These are phyloP conservation scores for Macrolepiota fuliginosa DNA, from an alignment of 768 basidiomycete genomes.

Conservation along the genomic window DNA sequence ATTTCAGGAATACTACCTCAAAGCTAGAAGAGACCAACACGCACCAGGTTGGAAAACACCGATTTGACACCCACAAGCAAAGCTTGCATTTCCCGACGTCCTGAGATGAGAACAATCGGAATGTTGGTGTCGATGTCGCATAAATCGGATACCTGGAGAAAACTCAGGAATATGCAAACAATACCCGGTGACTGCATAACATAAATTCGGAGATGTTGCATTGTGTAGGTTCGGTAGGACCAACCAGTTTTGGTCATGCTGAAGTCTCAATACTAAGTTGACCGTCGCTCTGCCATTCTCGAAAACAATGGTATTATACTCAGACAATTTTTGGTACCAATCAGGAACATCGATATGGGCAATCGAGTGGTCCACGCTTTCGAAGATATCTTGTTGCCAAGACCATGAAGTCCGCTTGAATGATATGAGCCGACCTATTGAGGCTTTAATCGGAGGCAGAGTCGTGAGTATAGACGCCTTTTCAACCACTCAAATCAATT, in stretches of 20 bases:
- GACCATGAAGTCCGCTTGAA: background rate
- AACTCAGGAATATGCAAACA: background rate
- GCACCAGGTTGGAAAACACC: slow-evolving; percentile 4
- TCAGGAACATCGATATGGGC: slow-evolving; percentile 1
- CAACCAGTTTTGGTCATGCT: background rate
- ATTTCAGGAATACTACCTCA: background rate
- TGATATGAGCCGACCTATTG: background rate
- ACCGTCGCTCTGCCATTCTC: background rate
- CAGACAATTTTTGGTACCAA: background rate
- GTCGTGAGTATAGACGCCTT: too few relatives aligned
- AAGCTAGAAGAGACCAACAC: background rate
- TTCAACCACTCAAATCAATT: background rate
- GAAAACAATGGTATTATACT: background rate
- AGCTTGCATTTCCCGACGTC: background rate
- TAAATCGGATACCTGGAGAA: background rate
- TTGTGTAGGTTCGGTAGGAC: background rate
- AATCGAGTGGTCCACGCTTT: background rate
- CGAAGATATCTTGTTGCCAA: background rate
- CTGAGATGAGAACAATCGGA: background rate
- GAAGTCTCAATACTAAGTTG: background rate
- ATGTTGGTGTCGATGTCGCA: background rate
- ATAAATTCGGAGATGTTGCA: background rate
- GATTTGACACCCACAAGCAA: background rate
- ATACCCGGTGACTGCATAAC: background rate
- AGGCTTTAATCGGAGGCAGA: background rate